These are phyloP conservation scores for Coemansia sp. DNA, from an alignment of 192 early-diverging fungal genomes.

Conservation along the genomic window DNA sequence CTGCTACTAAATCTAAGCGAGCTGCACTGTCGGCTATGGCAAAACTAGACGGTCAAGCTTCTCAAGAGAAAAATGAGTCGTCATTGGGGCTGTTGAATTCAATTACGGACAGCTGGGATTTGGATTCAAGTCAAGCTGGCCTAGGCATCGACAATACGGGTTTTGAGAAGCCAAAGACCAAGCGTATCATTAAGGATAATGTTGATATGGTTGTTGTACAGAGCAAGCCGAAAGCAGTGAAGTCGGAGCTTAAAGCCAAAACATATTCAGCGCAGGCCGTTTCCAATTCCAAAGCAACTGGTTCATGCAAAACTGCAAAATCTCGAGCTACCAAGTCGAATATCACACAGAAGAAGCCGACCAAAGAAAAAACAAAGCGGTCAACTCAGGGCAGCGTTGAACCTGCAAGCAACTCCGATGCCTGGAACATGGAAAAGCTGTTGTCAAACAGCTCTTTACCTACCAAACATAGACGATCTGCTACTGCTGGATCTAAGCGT, in stretches of 20 bases:
- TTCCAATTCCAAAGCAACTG: background rate
- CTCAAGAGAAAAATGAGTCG: slow-evolving; percentile 5
- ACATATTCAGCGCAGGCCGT: background rate
- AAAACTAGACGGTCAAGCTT: slow-evolving; percentile 14
- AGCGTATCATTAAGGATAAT: slow-evolving; percentile 8
- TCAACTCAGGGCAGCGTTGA: background rate
- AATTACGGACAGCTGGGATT: slow-evolving; percentile 36
- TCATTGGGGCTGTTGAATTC: slow-evolving; percentile 27
- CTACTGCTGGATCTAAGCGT: slow-evolving; percentile 6
- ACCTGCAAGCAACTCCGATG: background rate
- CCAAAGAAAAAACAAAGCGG: background rate
- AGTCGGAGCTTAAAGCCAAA: background rate
- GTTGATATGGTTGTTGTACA: slow-evolving; percentile 4
- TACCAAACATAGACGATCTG: slow-evolving; percentile 1
- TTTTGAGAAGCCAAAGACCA: background rate
- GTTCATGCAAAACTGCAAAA: background rate
- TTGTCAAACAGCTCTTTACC: slow-evolving; percentile 18
- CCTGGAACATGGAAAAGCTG: slow-evolving; percentile 35
- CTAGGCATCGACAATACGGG: background rate
- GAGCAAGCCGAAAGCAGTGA: background rate
- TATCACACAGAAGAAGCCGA: background rate
- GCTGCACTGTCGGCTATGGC: slow-evolving; percentile 34
- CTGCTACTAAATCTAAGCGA: slow-evolving; percentile 15
- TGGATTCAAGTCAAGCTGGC: slow-evolving; percentile 1
- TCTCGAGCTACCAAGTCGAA: background rate